Conservation (phyloP, 805 yeast species). For the Candida quercuum region DNA sequence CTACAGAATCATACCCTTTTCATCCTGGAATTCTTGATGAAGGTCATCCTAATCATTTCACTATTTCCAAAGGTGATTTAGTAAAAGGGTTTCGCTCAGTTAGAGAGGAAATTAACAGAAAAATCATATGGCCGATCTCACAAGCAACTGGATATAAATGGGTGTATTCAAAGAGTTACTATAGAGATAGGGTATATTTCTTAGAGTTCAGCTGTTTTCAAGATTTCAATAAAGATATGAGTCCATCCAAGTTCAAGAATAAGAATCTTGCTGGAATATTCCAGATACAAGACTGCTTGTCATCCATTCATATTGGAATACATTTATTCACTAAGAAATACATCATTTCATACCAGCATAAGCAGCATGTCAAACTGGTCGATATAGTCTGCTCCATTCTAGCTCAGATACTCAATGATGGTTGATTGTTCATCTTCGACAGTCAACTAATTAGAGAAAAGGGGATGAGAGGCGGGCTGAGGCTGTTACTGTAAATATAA, state of each 20-base stretch:
- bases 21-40: constrained; percentile 13
- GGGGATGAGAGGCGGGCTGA: background rate
- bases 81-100: constrained; percentile 16
- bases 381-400: constrained; percentile 17
- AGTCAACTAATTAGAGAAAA: too few species aligned
- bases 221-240: constrained; percentile 17
- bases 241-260: constrained; percentile 14
- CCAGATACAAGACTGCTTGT: constrained; percentile 14
- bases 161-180: constrained; percentile 18
- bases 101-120: constrained; percentile 15
- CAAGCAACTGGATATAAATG: constrained; percentile 21
- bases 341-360: constrained; percentile 18
- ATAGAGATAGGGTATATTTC: constrained; percentile 17
- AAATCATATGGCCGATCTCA: constrained; percentile 16
- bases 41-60: constrained; percentile 16
- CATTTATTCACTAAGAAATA: constrained; percentile 18
- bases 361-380: constrained; percentile 14
- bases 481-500: too few species aligned
- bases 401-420: constrained; percentile 14
- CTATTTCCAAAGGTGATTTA: constrained; percentile 16
- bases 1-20: constrained; percentile 18
- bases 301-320: constrained; percentile 17
- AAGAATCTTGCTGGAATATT: constrained; percentile 5
- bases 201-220: constrained; percentile 21
- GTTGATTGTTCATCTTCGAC: too few species aligned